Evolutionary conservation across 2,329 filamentous ascomycete genomes (phyloP).

Genomic region (Tolypocladium nubicola): DNA sequence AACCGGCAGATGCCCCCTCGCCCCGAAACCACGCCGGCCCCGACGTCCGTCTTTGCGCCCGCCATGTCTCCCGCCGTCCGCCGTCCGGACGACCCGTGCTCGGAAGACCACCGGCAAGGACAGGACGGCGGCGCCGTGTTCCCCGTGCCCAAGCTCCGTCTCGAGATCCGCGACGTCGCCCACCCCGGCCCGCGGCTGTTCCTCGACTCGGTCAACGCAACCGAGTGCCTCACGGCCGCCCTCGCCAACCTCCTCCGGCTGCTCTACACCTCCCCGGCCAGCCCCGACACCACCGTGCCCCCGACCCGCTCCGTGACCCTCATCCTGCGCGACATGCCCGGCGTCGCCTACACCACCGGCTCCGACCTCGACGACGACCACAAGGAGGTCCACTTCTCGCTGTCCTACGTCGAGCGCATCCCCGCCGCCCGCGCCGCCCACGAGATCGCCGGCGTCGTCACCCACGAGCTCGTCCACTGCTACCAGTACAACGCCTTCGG

Average conservation of each 20-base stretch:
- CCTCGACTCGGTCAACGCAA: slow-evolving; percentile 53
- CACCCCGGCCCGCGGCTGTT: slow-evolving; percentile 56
- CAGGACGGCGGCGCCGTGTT: slow-evolving; percentile 16
- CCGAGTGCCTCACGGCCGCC: slow-evolving; percentile 49
- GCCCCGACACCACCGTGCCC: slow-evolving; percentile 32
- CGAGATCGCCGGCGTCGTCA: slow-evolving; percentile 75
- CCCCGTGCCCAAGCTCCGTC: slow-evolving; percentile 43
- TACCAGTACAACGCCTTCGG: slow-evolving; percentile 67
- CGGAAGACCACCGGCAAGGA: background rate
- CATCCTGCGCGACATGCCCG: slow-evolving; percentile 65
- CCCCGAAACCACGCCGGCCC: slow-evolving; percentile 12
- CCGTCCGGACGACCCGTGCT: background rate
- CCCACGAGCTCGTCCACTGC: slow-evolving; percentile 92
- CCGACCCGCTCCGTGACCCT: slow-evolving; percentile 80
- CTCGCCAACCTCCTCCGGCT: slow-evolving; percentile 58
- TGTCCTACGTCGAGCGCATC: slow-evolving; percentile 56
- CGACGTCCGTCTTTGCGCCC: slow-evolving; percentile 10
- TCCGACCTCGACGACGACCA: slow-evolving; percentile 71
- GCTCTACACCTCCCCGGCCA: slow-evolving; percentile 51
- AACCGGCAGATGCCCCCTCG: background rate
- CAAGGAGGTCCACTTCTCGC: slow-evolving; percentile 86
- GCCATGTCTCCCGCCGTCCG: slow-evolving; percentile 16
- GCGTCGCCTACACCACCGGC: slow-evolving; percentile 84
- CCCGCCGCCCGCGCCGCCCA: slow-evolving; percentile 29
- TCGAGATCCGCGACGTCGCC: slow-evolving; percentile 47